Percentiles rank a stretch among this genome's conserved stretches.
Evolutionary conservation across 345 rosid genomes (phyloP).

Genomic region (Geranium brycei): DNA sequence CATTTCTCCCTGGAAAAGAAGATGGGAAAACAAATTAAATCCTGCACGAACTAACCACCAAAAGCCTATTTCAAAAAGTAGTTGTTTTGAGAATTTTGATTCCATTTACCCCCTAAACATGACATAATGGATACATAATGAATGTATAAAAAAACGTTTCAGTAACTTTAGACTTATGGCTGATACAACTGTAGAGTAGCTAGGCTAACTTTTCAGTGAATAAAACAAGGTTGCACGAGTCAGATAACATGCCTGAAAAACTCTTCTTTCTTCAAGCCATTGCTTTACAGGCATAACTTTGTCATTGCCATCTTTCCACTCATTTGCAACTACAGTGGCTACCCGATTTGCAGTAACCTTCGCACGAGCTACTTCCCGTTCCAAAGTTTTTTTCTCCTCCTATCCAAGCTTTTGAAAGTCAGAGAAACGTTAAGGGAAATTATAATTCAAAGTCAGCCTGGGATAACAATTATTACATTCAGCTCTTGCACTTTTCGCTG

Average conservation of each 20-base stretch:
- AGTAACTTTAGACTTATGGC: neutral
- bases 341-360: conserved; percentile 37
- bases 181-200: neutral
- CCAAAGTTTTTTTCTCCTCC: conserved; percentile 37
- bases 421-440: conserved; percentile 9
- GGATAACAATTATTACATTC: conserved; percentile 18
- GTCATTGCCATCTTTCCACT: conserved; percentile 44
- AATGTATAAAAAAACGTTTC: neutral
- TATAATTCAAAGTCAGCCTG: neutral
- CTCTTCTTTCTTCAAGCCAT: conserved; percentile 39
- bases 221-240: neutral
- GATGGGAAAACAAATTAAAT: neutral
- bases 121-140: neutral
- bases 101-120: neutral
- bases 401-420: conserved; percentile 14
- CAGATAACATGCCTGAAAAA: conserved; percentile 22
- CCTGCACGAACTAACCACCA: neutral
- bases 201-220: neutral
- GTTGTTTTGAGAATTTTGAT: neutral
- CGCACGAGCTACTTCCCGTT: conserved; percentile 41
- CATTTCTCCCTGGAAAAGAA: conserved; percentile 31
- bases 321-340: conserved; percentile 42
- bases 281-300: conserved; percentile 43
- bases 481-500: conserved; percentile 38
- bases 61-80: neutral